Base-by-base conservation (phyloP, 495 filamentous ascomycete species). In the Terfezia claveryi region DNA sequence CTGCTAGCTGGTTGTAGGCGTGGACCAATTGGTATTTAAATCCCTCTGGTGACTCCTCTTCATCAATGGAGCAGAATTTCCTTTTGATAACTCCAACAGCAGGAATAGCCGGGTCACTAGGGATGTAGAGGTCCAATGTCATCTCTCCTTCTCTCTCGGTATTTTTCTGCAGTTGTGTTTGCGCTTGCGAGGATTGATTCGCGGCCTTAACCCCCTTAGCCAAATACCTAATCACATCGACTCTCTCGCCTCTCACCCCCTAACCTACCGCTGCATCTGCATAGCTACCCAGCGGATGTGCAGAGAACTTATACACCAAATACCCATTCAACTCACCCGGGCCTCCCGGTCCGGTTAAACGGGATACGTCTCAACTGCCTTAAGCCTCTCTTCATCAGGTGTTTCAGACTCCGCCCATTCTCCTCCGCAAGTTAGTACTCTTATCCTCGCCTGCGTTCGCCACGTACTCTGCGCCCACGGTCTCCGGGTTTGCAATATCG, bases 281-380 rank as follows among this genome's bases (percentile, higher is more conserved):
- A 27, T 27, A 5, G 5, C 27, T 5, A 23, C 23, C 68, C 8
- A 87, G 74, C 0, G 91, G 89, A 56, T 89, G 86, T 50, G 80
- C 85, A 44, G 75, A 73, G 69, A 95, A 95, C 59, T 96, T 95
- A 68, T 87, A 78, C 10, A 88, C 77, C 56, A 92, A 78, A 66
- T 86, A 95, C 14, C 80, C 80, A 54, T 85, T 85, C 27, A 79
- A 80, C 65, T 94, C 85, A n/a, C 87, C 82, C 63, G 88, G 80
- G 9, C 84, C 83, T 16, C 84, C 78, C n/a, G 88, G 75, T 96
- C 91, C 1, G 91, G 91, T 2, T 94, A 68, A 12, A 98, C 62
- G 1, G 91, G 84, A 62, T 79, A 88, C 57, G 78, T 78, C 50
- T 87, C 86, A 36, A 93, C 74, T 8, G 87, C 71, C 61, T 82